A percentile compares a stretch with the other conserved stretches of the same genome.
Evolutionary conservation across 345 rosid genomes (phyloP).

Genomic region (Melaleuca quinquenervia): DNA sequence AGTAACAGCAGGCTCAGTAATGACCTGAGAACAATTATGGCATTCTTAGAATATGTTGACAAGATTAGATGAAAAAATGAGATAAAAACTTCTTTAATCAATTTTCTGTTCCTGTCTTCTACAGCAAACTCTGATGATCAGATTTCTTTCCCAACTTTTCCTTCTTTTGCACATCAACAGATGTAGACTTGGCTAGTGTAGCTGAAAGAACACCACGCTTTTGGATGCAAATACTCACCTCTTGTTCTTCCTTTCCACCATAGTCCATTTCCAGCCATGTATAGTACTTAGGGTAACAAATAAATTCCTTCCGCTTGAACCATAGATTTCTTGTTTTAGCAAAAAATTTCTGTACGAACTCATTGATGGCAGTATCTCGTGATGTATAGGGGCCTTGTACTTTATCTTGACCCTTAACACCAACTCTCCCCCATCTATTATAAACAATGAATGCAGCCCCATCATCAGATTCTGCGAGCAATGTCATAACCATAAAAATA

Average conservation of each 20-base stretch:
- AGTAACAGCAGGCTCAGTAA: constrained; percentile 18
- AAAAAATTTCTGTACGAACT: constrained; percentile 54
- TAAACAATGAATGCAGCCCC: constrained; percentile 52
- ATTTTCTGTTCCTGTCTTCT: background rate
- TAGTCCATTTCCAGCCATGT: constrained; percentile 85
- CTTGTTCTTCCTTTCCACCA: constrained; percentile 33
- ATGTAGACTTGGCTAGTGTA: background rate
- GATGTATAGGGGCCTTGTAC: constrained; percentile 55
- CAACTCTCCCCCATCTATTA: constrained; percentile 91
- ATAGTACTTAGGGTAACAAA: constrained; percentile 44
- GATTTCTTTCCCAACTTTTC: background rate
- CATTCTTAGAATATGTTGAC: background rate
- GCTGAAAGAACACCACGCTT: background rate
- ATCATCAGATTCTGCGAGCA: constrained; percentile 62
- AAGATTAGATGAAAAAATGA: background rate
- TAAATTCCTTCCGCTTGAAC: constrained; percentile 48
- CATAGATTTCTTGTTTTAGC: constrained; percentile 61
- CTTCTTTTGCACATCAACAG: background rate
- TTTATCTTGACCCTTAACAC: constrained; percentile 76
- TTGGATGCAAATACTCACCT: constrained; percentile 25
- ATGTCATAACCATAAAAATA: background rate
- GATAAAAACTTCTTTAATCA: background rate
- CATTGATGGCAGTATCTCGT: constrained; percentile 32
- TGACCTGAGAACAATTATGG: constrained; percentile 23
- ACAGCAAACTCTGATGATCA: background rate